phyloP scores from a whole-genome alignment of 164 flowering plant species.

The Magnolia kwangsiensis region DNA sequence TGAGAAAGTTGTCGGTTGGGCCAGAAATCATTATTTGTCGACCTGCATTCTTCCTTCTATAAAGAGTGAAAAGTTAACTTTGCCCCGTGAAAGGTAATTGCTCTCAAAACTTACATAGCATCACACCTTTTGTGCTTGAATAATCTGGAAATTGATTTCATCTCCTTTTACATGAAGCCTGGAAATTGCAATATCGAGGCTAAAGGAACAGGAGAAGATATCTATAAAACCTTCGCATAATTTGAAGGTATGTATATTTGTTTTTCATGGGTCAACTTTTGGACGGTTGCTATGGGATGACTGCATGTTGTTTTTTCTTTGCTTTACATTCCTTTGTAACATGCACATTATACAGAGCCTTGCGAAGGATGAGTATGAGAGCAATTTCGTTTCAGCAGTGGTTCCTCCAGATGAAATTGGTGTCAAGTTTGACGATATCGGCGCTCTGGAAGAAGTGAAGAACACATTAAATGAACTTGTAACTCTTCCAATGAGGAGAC shows the following conservation, averaged over 20 bases:
- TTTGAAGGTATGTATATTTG: constrained; percentile 56
- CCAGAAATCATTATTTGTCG: constrained; percentile 81
- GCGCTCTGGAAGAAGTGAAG: constrained; percentile 98
- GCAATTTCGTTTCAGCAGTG: constrained; percentile 91
- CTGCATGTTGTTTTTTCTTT: not conserved
- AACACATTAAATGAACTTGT: constrained; percentile 89
- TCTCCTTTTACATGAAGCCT: constrained; percentile 48
- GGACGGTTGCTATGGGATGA: not conserved
- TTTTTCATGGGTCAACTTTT: not conserved
- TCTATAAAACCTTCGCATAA: constrained; percentile 72
- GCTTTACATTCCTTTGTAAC: constrained; percentile 6
- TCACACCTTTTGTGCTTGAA: not conserved
- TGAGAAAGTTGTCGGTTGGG: constrained; percentile 96
- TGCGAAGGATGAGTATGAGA: constrained; percentile 95
- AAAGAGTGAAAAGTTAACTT: constrained; percentile 55
- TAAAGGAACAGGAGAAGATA: constrained; percentile 68
- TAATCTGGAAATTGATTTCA: constrained; percentile 14
- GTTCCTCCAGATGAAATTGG: constrained; percentile 96
- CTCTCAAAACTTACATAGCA: not conserved
- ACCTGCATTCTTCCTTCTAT: constrained; percentile 57
- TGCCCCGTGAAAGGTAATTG: constrained; percentile 79
- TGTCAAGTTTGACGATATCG: constrained; percentile 89
- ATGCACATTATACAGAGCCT: constrained; percentile 51
- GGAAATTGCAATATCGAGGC: constrained; percentile 74
- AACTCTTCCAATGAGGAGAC: constrained; percentile 97